Conservation (phyloP, 768 basidiomycete species). For the Macrolepiota dolichaula region DNA sequence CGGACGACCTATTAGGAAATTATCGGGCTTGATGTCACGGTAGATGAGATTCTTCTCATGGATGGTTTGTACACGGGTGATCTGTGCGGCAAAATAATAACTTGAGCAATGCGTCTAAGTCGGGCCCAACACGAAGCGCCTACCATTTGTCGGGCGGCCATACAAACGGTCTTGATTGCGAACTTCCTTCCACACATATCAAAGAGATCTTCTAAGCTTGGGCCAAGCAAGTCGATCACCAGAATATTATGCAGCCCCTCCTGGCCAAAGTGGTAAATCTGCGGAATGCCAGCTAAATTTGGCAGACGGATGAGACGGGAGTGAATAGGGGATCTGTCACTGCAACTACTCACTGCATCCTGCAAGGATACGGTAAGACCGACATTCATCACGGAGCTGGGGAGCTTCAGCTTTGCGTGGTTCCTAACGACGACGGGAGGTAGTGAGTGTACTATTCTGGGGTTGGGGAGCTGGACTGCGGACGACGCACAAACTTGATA, state of each 20-base stretch:
- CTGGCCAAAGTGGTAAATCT: slow-evolving; percentile 99
- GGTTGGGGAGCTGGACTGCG: slow-evolving; percentile 6
- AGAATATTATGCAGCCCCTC: slow-evolving; percentile 98
- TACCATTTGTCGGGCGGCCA: slow-evolving; percentile 98
- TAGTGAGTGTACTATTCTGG: slow-evolving; percentile 10
- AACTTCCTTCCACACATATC: slow-evolving; percentile 99
- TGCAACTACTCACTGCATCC: slow-evolving; percentile 72
- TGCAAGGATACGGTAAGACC: slow-evolving; percentile 88
- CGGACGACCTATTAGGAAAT: slow-evolving; percentile 95
- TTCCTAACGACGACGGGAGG: slow-evolving; percentile 47
- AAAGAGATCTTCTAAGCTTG: slow-evolving; percentile 95
- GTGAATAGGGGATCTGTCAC: slow-evolving; percentile 12
- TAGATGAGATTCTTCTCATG: slow-evolving; percentile 99
- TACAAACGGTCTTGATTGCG: slow-evolving; percentile 96
- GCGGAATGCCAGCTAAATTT: slow-evolving; percentile 84
- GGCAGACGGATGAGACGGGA: slow-evolving; percentile 13
- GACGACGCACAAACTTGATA: slow-evolving; percentile 94
- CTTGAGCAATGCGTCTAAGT: slow-evolving; percentile 8
- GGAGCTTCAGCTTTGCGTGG: slow-evolving; percentile 95
- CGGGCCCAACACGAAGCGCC: slow-evolving; percentile 17
- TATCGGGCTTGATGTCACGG: slow-evolving; percentile 99
- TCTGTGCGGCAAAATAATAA: slow-evolving; percentile 37
- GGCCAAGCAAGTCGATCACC: slow-evolving; percentile 96
- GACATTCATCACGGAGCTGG: slow-evolving; percentile 96
- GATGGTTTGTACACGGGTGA: slow-evolving; percentile 94